These are phyloP conservation scores for Pythium vanterpoolii DNA, from an alignment of 352 stramenopile genomes.

Conservation along the genomic window DNA sequence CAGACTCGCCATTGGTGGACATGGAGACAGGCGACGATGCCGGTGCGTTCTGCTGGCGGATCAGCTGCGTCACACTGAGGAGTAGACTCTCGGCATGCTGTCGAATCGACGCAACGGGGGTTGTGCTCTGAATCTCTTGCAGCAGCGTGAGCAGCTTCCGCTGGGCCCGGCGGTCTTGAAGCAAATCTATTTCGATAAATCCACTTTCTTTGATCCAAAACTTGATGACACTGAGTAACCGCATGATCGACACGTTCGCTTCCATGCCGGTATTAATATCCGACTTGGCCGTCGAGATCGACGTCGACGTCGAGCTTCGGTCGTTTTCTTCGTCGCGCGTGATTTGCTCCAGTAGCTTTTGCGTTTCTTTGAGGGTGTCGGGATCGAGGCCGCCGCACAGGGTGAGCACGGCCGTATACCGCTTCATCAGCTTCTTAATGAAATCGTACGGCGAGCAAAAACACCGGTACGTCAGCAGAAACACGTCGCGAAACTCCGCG, in stretches of 20 bases:
- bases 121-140: constrained; percentile 73
- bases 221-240: constrained; percentile 81
- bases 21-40: constrained; percentile 35
- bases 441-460: constrained; percentile 86
- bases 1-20: constrained; percentile 8
- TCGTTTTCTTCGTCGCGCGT: constrained; percentile 58
- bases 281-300: constrained; percentile 63
- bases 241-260: constrained; percentile 85
- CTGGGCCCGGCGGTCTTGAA: constrained; percentile 58
- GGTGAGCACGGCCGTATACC: constrained; percentile 72
- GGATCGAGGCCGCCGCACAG: constrained; percentile 48
- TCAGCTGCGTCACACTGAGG: constrained; percentile 53
- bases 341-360: constrained; percentile 65
- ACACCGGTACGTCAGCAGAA: constrained; percentile 77
- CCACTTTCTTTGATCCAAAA: constrained; percentile 88
- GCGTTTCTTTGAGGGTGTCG: constrained; percentile 53
- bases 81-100: constrained; percentile 73
- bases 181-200: constrained; percentile 78
- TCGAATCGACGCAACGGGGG: constrained; percentile 68
- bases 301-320: constrained; percentile 52
- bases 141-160: constrained; percentile 76
- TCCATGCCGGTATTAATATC: constrained; percentile 82
- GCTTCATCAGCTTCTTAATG: constrained; percentile 86
- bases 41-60: constrained; percentile 47
- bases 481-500: constrained; percentile 82